Base-by-base conservation (phyloP, 2,329 filamentous ascomycete genomes). In the Simplicillium sp. region DNA sequence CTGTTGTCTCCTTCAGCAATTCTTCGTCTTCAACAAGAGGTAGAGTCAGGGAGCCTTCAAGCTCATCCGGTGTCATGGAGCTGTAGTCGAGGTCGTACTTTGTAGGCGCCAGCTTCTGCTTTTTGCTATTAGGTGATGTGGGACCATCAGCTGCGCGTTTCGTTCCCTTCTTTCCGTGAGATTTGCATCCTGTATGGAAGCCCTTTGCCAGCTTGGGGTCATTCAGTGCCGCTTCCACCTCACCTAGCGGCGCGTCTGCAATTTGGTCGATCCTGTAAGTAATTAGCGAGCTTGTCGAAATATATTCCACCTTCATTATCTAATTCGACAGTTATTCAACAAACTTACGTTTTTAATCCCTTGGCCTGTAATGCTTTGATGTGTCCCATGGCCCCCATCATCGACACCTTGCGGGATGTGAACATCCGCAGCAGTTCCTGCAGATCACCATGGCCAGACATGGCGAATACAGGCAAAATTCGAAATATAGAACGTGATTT, bases 1-100 rank as follows among this genome's bases (percentile, higher is more conserved):
- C 50, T 0, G 67, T 64, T 1, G 75, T 75, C 2, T 63, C 58
- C 12, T 67, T 65, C 4, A 94, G 75, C 7, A 70, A 61, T 2
- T 75, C 70, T 50, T 84, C 80, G 36, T 80, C 69, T 20, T 64
- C 62, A 7, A 65, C 64, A 2, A 77, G 58, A 1, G 82, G 80
- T 2, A 88, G 61, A 7, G 63, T 65, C 6, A 87, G 65, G 0
- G 79, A 77, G 7, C 64, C 65, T 55, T 88, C 84, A 1, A 82
- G 62, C 38, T 82, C 74, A 12, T 72, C 69, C 1, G 80, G 71
- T 2, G 66, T 60, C 56, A 64, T 59, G 41, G 61, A 65, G 46
- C 39, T 64, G 37, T 62, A 63, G 44, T 64, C 60, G 18, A 64
- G 38, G 42, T 64, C 57, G 18, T 50, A 54, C 37, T 53, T 59